Base-by-base conservation (phyloP, 2,329 filamentous ascomycete species). In the Sporothrix protearum region DNA sequence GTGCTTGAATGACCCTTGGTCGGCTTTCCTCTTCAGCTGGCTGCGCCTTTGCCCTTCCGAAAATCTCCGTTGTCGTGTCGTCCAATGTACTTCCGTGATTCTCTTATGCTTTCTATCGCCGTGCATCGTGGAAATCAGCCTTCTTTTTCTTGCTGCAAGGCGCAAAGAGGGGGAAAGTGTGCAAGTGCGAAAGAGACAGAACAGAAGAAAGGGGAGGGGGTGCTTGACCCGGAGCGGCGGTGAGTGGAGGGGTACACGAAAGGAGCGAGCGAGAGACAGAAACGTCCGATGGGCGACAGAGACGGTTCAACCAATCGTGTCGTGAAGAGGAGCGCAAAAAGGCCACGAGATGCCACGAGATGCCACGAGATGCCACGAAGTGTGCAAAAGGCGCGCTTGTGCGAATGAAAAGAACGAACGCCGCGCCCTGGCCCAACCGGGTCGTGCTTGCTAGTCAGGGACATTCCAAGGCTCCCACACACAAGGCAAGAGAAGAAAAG, bases 171-270 rank as follows among this genome's bases (percentile, higher is more conserved):
- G 59, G 57, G 69, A 33, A 33, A n/a, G 42, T 39, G 33, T 5
- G 57, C 7, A 16, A 22, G 42, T 16, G 42, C 16, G 42, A 45
- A 2, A 28, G 49, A 22, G 9, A 28, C 10, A 53, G n/a, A 55
- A 16, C 5, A 12, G 59, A 39, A 22, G 14, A 19, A 28, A 22
- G 45, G n/a, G n/a, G 66, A 45, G 19, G 30, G 49, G 49, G 64
- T 22, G 45, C 25, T 45, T 22, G 69, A 71, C 61, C 69, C 69
- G 68, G 70, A 71, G 39, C 59, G 63, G 70, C 63, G 70, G 70
- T 71, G 70, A 61, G 49, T 33, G 47, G 45, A 30, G 69, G 63
- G 22, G 59, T 33, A 55, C 30, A 42, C 64, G 39, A 33, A 49
- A 49, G 28, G 70, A 55, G 53, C 51, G 57, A 71, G 33, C 45